Evolutionary conservation across 2,329 filamentous ascomycete species (phyloP).

Genomic region (Trichophyton schoenleinii): DNA sequence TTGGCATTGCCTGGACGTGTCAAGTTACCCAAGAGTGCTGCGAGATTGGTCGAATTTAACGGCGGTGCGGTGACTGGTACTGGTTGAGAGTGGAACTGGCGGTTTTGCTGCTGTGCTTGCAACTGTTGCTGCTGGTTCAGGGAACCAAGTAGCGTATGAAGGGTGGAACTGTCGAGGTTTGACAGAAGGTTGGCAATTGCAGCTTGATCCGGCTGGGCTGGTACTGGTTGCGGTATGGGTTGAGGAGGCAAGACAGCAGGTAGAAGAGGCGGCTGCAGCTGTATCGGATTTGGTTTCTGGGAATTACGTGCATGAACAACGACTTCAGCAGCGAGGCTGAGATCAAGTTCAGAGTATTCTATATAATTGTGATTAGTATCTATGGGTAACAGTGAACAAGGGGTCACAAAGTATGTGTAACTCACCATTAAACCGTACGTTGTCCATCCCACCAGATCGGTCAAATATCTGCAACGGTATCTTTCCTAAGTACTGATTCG

Average conservation of each 20-base stretch:
- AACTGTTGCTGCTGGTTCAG: conserved; percentile 25
- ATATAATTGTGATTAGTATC: conserved; percentile 14
- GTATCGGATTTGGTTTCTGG: conserved; percentile 22
- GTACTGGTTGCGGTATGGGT: not conserved
- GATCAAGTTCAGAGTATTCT: conserved; percentile 76
- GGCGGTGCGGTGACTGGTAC: conserved; percentile 13
- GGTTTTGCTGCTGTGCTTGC: conserved; percentile 6
- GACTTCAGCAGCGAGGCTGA: conserved; percentile 65
- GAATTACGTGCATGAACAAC: conserved; percentile 47
- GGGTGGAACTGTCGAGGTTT: conserved; percentile 53
- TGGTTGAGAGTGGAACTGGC: conserved; percentile 25
- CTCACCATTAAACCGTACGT: conserved; percentile 63
- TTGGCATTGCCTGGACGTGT: conserved; percentile 8
- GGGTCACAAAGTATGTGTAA: conserved; percentile 4
- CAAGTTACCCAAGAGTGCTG: conserved; percentile 14
- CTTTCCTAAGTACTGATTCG: conserved; percentile 56
- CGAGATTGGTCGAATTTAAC: conserved; percentile 16
- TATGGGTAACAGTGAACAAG: conserved; percentile 3
- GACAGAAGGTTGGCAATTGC: conserved; percentile 55
- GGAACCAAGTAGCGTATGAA: conserved; percentile 58
- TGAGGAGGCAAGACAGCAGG: conserved; percentile 10
- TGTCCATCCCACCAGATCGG: conserved; percentile 57
- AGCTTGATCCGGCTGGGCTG: conserved; percentile 22
- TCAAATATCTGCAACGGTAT: conserved; percentile 80
- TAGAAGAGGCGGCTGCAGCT: conserved; percentile 21